A percentile compares a stretch with the other conserved stretches of the same genome.
phyloP scores from a whole-genome alignment of 1,139 yeast genomes.

The Diutina rugosa region DNA sequence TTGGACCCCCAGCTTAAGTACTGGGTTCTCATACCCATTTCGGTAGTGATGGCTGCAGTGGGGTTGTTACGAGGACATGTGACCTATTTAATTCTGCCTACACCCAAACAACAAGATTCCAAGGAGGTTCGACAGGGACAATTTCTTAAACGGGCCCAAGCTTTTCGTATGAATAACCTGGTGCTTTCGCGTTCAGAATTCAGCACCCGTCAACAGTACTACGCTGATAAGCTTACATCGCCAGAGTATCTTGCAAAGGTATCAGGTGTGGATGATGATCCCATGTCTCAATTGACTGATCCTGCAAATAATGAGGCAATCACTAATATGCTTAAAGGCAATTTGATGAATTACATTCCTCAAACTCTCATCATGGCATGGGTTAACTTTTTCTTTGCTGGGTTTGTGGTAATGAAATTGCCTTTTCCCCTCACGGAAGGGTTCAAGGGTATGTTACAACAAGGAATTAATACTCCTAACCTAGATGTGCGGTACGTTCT shows the following conservation, averaged over 20 bases:
- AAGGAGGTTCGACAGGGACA: slow-evolving; percentile 26
- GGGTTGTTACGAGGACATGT: slow-evolving; percentile 69
- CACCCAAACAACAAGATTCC: slow-evolving; percentile 39
- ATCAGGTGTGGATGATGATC: slow-evolving; percentile 16
- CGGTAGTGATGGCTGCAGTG: slow-evolving; percentile 83
- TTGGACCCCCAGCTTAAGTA: slow-evolving; percentile 74
- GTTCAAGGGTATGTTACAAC: slow-evolving; percentile 85
- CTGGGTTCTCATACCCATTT: slow-evolving; percentile 88
- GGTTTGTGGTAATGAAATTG: slow-evolving; percentile 60
- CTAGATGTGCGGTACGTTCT: slow-evolving; percentile 91
- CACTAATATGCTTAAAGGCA: slow-evolving; percentile 69
- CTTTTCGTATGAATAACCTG: slow-evolving; percentile 35
- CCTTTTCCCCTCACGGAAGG: slow-evolving; percentile 69
- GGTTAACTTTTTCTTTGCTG: slow-evolving; percentile 90
- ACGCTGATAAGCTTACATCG: slow-evolving; percentile 32
- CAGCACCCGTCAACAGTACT: slow-evolving; percentile 29
- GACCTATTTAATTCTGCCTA: slow-evolving; percentile 44
- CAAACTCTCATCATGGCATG: slow-evolving; percentile 93
- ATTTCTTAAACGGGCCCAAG: slow-evolving; percentile 41
- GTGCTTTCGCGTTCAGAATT: slow-evolving; percentile 36
- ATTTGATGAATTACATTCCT: slow-evolving; percentile 74
- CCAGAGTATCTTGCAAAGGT: slow-evolving; percentile 32
- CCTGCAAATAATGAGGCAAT: slow-evolving; percentile 64
- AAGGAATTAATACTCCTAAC: slow-evolving; percentile 75
- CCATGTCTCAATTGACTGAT: slow-evolving; percentile 55